phyloP scores from a whole-genome alignment of 495 filamentous ascomycete genomes.

The Penicillium mononematosum region DNA sequence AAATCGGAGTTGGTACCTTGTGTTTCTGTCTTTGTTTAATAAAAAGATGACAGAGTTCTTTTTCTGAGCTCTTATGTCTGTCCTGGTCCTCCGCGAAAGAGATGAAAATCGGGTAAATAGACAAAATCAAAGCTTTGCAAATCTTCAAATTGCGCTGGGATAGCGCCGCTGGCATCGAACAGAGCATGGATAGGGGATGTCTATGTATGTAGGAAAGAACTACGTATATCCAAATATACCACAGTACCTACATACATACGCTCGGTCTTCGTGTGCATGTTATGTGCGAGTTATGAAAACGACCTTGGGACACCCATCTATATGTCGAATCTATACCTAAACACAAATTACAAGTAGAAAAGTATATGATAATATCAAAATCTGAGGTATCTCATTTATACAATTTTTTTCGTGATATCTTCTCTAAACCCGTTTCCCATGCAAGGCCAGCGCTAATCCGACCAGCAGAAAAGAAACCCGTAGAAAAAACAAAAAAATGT shows the following conservation, averaged over 20 bases:
- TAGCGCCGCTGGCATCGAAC: neutral
- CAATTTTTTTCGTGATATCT: conserved; percentile 25
- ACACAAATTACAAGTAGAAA: neutral
- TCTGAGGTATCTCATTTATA: conserved; percentile 31
- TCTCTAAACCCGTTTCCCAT: conserved; percentile 32
- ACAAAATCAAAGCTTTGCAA: conserved; percentile 32
- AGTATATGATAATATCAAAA: conserved; percentile 1
- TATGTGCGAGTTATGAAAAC: neutral
- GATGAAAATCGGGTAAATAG: conserved; percentile 31
- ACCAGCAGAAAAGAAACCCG: conserved; percentile 35
- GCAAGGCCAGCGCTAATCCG: conserved; percentile 42
- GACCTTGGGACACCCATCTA: no score
- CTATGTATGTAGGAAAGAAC: neutral
- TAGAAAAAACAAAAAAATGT: conserved; percentile 19
- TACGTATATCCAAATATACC: no score
- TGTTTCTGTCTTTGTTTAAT: conserved; percentile 43
- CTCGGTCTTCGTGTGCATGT: neutral
- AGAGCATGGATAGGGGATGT: neutral
- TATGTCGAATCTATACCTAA: neutral
- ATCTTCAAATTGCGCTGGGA: conserved; percentile 12
- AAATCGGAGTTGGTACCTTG: conserved; percentile 49
- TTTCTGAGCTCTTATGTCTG: conserved; percentile 22
- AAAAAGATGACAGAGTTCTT: conserved; percentile 39
- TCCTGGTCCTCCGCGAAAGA: conserved; percentile 16
- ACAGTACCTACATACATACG: neutral